Percentiles rank a stretch among this genome's conserved stretches.
These are phyloP conservation scores for Fomitopsis betulina DNA, from an alignment of 1,284 basidiomycete species.

Conservation along the genomic window DNA sequence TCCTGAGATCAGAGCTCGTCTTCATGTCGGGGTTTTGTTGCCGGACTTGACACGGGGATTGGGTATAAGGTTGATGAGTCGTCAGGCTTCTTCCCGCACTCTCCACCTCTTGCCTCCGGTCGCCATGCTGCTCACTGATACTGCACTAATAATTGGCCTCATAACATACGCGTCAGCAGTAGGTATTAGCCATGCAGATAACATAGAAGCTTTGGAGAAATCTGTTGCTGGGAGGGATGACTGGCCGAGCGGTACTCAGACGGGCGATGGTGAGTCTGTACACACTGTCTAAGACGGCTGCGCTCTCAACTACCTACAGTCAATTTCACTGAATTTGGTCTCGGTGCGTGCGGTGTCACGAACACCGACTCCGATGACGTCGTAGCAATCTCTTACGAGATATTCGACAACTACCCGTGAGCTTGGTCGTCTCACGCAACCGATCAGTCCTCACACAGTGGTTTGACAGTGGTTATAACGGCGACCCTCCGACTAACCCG, in stretches of 20 bases:
- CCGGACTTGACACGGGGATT: too few species aligned
- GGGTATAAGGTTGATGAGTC: too few species aligned
- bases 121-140: too few species aligned
- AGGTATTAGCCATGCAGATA: too few species aligned
- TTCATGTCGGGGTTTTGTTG: too few species aligned
- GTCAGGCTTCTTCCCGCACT: too few species aligned
- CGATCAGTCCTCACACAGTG: neutral
- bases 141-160: too few species aligned
- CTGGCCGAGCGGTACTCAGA: neutral
- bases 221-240: too few species aligned
- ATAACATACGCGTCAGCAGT: too few species aligned
- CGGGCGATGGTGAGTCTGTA: neutral
- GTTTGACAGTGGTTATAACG: conserved; percentile 37
- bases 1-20: too few species aligned
- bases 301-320: conserved; percentile 24
- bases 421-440: conserved; percentile 17
- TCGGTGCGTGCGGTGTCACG: conserved; percentile 65
- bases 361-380: conserved; percentile 52
- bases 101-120: too few species aligned
- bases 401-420: conserved; percentile 64
- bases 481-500: conserved; percentile 57
- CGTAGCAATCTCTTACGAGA: conserved; percentile 50
- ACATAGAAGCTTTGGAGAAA: too few species aligned
- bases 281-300: neutral
- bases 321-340: conserved; percentile 58